Evolutionary conservation across 805 yeast genomes (phyloP).

Genomic region (Candida chilensis): DNA sequence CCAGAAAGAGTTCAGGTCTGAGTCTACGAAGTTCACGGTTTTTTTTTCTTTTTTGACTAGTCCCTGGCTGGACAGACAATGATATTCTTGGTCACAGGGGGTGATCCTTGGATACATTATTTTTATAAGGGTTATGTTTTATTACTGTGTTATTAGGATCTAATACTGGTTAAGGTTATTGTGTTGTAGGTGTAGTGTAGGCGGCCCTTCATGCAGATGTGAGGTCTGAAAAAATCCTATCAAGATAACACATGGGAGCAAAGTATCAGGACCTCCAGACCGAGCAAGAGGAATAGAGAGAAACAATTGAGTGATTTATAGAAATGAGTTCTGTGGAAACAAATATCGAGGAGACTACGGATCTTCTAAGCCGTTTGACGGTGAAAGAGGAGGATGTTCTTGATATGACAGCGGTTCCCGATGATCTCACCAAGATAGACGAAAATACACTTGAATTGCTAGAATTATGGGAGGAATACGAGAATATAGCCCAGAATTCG

Average conservation of each 20-base stretch:
- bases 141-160: too few relatives aligned
- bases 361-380: not conserved
- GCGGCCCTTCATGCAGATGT: too few relatives aligned
- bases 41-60: not conserved
- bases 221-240: too few relatives aligned
- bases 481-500: conserved; percentile 10
- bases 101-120: not conserved
- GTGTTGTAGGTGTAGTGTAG: too few relatives aligned
- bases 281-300: not conserved
- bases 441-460: conserved; percentile 11
- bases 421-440: too few relatives aligned
- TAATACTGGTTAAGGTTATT: too few relatives aligned
- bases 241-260: too few relatives aligned
- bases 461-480: conserved; percentile 22
- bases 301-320: conserved; percentile 1
- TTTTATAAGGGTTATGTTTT: too few relatives aligned
- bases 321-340: not conserved
- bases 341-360: not conserved
- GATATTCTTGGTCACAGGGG: not conserved
- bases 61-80: not conserved
- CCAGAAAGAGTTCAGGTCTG: not conserved
- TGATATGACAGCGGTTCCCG: too few relatives aligned
- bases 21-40: not conserved
- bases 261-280: not conserved
- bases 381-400: too few relatives aligned